Evolutionary conservation across 2,329 filamentous ascomycete genomes (phyloP).

Genomic region (Microdochium nivale): DNA sequence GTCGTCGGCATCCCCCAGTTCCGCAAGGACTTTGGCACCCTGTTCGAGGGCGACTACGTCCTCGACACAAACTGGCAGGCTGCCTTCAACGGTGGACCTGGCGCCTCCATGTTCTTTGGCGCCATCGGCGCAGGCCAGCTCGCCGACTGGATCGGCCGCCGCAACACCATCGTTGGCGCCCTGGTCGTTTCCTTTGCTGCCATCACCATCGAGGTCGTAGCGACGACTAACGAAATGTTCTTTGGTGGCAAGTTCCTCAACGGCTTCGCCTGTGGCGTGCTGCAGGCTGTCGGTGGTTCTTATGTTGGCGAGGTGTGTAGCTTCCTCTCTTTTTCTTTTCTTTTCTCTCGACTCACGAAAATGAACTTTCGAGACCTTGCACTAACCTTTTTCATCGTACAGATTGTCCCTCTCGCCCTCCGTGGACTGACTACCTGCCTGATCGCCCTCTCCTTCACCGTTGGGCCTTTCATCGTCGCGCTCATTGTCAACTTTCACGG

Average conservation of each 20-base stretch:
- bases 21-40: conserved; percentile 21
- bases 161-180: conserved; percentile 33
- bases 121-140: conserved; percentile 39
- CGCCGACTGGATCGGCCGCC: conserved; percentile 35
- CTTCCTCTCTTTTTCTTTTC: no score
- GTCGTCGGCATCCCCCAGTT: conserved; percentile 37
- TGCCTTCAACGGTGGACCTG: conserved; percentile 7
- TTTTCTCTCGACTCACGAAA: no score
- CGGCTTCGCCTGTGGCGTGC: conserved; percentile 52
- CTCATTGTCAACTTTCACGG: conserved; percentile 34
- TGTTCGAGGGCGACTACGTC: conserved; percentile 15
- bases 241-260: conserved; percentile 54
- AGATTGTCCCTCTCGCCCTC: conserved; percentile 36
- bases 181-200: conserved; percentile 37
- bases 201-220: conserved; percentile 57
- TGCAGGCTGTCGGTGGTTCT: conserved; percentile 47
- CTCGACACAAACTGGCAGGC: conserved; percentile 2
- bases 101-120: conserved; percentile 23
- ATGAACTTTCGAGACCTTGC: not conserved
- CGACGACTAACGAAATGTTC: conserved; percentile 42
- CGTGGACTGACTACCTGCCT: conserved; percentile 50
- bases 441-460: conserved; percentile 54
- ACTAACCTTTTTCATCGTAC: not conserved
- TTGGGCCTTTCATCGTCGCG: conserved; percentile 49
- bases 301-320: conserved; percentile 53